phyloP scores from a whole-genome alignment of 2,329 filamentous ascomycete species.

The Allantophomopsis lycopodina region DNA sequence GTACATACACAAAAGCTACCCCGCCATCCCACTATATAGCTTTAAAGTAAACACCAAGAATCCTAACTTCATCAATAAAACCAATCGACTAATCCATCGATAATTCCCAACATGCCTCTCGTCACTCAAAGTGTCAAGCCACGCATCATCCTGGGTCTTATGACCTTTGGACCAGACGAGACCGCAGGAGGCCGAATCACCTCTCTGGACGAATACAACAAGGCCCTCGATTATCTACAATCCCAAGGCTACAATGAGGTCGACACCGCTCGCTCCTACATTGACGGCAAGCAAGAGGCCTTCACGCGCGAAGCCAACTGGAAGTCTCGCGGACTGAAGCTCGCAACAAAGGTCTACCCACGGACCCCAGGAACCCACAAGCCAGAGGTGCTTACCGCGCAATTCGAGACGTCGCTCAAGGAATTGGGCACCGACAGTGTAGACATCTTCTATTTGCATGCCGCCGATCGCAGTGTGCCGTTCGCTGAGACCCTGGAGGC shows the following conservation, averaged over 20 bases:
- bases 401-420: slow-evolving; percentile 52
- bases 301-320: slow-evolving; percentile 64
- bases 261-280: slow-evolving; percentile 69
- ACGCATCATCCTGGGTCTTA: slow-evolving; percentile 69
- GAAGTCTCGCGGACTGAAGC: slow-evolving; percentile 62
- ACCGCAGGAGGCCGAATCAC: slow-evolving; percentile 58
- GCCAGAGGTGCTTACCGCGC: slow-evolving; percentile 46
- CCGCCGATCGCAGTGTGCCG: slow-evolving; percentile 51
- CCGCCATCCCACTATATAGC: too few relatives aligned
- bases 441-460: slow-evolving; percentile 71
- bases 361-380: slow-evolving; percentile 41
- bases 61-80: too few relatives aligned
- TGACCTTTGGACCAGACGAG: slow-evolving; percentile 66
- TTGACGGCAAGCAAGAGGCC: slow-evolving; percentile 60
- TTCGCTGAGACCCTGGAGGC: slow-evolving; percentile 72
- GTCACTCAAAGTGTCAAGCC: slow-evolving; percentile 29
- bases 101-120: slow-evolving; percentile 13
- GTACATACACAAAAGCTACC: too few relatives aligned
- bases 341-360: slow-evolving; percentile 75
- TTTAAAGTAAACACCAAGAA: too few relatives aligned
- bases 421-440: slow-evolving; percentile 62
- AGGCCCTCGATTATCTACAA: slow-evolving; percentile 62
- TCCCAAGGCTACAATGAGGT: slow-evolving; percentile 71
- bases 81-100: too few relatives aligned
- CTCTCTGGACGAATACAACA: slow-evolving; percentile 49